Evolutionary conservation across 345 rosid species (phyloP).

Genomic region (Gossypium bickii): DNA sequence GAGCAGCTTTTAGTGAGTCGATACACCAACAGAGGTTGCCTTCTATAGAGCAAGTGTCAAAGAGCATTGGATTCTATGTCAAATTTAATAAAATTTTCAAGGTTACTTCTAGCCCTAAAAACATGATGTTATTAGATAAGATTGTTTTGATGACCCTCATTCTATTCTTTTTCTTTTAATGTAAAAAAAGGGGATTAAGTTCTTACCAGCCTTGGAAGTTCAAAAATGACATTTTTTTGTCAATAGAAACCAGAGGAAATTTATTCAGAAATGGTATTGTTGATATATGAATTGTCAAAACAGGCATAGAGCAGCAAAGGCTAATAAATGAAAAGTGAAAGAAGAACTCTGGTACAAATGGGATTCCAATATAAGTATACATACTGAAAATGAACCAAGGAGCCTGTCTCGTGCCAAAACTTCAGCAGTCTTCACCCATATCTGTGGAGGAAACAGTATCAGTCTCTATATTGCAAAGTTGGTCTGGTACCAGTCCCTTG

Average conservation of each 20-base stretch:
- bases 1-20: background rate
- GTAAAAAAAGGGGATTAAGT: background rate
- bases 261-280: background rate
- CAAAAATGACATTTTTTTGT: background rate
- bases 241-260: no score
- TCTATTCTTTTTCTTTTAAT: background rate
- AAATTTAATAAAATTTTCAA: background rate
- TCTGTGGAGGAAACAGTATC: conserved; percentile 31
- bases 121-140: background rate
- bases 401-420: conserved; percentile 88
- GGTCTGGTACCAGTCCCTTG: no score
- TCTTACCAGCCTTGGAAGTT: background rate
- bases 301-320: background rate
- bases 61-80: background rate
- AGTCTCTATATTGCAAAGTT: background rate
- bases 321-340: background rate
- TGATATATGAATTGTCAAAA: background rate
- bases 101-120: background rate
- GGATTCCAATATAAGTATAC: conserved; percentile 9
- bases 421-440: conserved; percentile 96
- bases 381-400: conserved; percentile 79
- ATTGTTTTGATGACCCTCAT: no score
- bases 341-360: background rate
- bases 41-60: background rate
- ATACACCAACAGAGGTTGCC: background rate